A percentile compares a stretch with the other conserved stretches of the same genome.
Conservation (phyloP, 148 eudicot species). For the Chenopodium berlandieri region DNA sequence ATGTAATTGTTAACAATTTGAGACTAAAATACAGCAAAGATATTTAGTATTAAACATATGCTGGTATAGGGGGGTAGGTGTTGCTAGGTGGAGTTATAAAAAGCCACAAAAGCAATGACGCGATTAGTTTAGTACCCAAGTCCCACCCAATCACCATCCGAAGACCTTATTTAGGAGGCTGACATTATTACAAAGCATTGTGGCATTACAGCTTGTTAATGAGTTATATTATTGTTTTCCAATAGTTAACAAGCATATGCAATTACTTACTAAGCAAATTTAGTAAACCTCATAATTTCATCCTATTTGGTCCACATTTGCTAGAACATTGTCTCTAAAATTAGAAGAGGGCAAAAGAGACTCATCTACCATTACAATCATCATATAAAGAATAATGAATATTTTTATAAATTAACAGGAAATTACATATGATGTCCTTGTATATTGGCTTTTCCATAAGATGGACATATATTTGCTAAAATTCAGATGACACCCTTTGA, state of each 20-base stretch:
- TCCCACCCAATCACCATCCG: not conserved
- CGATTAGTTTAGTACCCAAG: too few relatives aligned
- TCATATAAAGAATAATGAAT: not conserved
- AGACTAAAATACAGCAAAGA: too few relatives aligned
- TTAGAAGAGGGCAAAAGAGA: not conserved
- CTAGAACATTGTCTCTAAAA: not conserved
- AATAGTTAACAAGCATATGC: not conserved
- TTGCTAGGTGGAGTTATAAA: too few relatives aligned
- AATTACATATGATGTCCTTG: too few relatives aligned
- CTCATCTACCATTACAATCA: not conserved
- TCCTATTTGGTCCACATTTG: conserved; percentile 3
- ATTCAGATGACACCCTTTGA: not conserved
- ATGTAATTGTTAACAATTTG: too few relatives aligned
- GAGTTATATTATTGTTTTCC: not conserved
- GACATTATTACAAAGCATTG: not conserved
- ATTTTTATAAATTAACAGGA: too few relatives aligned
- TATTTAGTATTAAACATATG: too few relatives aligned
- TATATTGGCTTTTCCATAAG: not conserved
- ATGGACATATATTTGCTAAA: not conserved
- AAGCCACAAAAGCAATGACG: too few relatives aligned
- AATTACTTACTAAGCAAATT: not conserved
- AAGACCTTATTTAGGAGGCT: not conserved
- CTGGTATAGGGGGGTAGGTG: too few relatives aligned
- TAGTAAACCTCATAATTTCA: not conserved
- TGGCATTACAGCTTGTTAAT: not conserved